Percentiles rank a stretch among this genome's conserved stretches.
Conservation (phyloP, 208 protist species). For the Naegleria fowleri region DNA sequence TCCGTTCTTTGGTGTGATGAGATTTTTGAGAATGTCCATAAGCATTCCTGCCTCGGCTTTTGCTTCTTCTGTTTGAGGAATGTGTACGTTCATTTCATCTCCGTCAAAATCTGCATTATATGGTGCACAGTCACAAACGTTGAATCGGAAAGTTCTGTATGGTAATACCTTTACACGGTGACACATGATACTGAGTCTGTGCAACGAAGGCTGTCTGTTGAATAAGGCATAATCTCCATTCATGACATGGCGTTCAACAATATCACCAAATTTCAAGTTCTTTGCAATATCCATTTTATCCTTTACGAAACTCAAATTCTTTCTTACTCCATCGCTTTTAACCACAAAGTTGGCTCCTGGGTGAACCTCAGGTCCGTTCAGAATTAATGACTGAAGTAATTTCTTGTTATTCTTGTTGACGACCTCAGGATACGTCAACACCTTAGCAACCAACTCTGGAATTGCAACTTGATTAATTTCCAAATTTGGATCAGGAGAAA, state of each 20-base stretch:
- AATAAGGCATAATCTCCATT: slow-evolving; percentile 97
- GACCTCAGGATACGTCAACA: slow-evolving; percentile 94
- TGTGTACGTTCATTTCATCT: slow-evolving; percentile 99
- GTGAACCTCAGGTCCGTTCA: slow-evolving; percentile 89
- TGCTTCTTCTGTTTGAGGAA: slow-evolving; percentile 98
- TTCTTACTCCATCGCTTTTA: slow-evolving; percentile 32
- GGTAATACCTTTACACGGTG: slow-evolving; percentile 87
- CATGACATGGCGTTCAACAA: slow-evolving; percentile 98
- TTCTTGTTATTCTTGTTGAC: slow-evolving; percentile 90
- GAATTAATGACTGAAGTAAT: slow-evolving; percentile 74
- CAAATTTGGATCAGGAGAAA: slow-evolving; percentile 98
- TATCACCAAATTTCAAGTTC: slow-evolving; percentile 84
- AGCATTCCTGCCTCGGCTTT: slow-evolving; percentile 90
- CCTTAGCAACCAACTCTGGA: slow-evolving; percentile 87
- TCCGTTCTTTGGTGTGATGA: slow-evolving; percentile 96
- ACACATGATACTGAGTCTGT: slow-evolving; percentile 98
- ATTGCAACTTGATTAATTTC: slow-evolving; percentile 93
- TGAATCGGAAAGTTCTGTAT: slow-evolving; percentile 98
- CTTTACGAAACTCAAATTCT: slow-evolving; percentile 49
- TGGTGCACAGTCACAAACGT: slow-evolving; percentile 95
- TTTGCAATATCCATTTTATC: slow-evolving; percentile 67
- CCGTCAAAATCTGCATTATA: slow-evolving; percentile 99
- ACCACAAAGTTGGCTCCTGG: slow-evolving; percentile 92
- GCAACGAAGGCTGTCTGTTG: slow-evolving; percentile 98
- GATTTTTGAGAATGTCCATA: slow-evolving; percentile 92